Conservation (phyloP, 2,329 filamentous ascomycete species). For the Fusarium foetens region DNA sequence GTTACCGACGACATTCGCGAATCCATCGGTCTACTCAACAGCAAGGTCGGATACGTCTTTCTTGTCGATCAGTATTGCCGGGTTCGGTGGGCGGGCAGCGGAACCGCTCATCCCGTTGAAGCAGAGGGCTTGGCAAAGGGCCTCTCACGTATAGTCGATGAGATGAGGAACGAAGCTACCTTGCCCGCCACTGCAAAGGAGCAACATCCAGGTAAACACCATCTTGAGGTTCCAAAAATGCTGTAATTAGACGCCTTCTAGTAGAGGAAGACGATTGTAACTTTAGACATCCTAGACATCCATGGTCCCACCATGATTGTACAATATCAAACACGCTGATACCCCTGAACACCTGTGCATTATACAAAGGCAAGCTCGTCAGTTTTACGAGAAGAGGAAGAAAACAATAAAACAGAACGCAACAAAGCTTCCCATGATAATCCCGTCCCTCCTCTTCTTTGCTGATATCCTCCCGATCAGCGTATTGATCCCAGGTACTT, state of each 20-base stretch:
- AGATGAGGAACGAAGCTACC: slow-evolving; percentile 57
- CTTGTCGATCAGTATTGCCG: slow-evolving; percentile 86
- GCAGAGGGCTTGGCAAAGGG: slow-evolving; percentile 73
- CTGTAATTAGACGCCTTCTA: slow-evolving; percentile 38
- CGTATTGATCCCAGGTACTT: slow-evolving; percentile 92
- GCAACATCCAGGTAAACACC: slow-evolving; percentile 47
- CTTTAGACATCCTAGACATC: slow-evolving; percentile 38
- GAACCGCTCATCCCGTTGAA: slow-evolving; percentile 72
- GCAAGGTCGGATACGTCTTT: slow-evolving; percentile 93
- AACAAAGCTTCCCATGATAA: slow-evolving; percentile 92
- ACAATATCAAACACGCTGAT: slow-evolving; percentile 51
- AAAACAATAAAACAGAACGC: slow-evolving; percentile 89
- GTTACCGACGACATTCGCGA: slow-evolving; percentile 70
- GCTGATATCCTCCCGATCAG: slow-evolving; percentile 92
- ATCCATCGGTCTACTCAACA: slow-evolving; percentile 79
- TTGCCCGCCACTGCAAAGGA: slow-evolving; percentile 50
- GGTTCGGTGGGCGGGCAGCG: slow-evolving; percentile 94
- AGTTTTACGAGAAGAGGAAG: slow-evolving; percentile 75
- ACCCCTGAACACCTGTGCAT: slow-evolving; percentile 52
- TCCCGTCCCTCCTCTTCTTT: slow-evolving; percentile 93
- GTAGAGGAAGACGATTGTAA: slow-evolving; percentile 38
- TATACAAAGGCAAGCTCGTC: slow-evolving; percentile 19
- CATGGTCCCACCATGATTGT: slow-evolving; percentile 45
- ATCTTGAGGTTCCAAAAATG: slow-evolving; percentile 44
- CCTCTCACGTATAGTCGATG: slow-evolving; percentile 69